Evolutionary conservation across 164 flowering plant species (phyloP).

Genomic region (Chimonanthus praecox): DNA sequence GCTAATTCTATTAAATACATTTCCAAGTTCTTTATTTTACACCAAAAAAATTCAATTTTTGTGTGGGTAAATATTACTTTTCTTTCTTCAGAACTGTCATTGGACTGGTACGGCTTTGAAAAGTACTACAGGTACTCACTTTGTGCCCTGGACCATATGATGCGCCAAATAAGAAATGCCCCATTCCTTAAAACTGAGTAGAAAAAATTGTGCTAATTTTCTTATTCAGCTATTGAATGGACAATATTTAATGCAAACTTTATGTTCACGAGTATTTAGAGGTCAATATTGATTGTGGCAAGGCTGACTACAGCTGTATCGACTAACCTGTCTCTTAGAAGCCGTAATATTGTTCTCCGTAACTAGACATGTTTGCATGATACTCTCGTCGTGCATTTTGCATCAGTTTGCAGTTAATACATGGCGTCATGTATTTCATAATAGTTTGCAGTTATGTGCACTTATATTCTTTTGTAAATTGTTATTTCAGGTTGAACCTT

Average conservation of each 20-base stretch:
- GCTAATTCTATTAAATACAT: not conserved
- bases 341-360: not conserved
- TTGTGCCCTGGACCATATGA: too few relatives aligned
- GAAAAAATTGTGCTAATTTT: not conserved
- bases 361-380: not conserved
- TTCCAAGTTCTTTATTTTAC: not conserved
- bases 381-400: conserved; percentile 2
- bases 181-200: not conserved
- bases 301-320: not conserved
- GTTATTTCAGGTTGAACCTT: conserved; percentile 62
- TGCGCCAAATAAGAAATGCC: not conserved
- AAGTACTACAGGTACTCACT: too few relatives aligned
- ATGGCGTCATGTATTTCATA: not conserved
- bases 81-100: not conserved
- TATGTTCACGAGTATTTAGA: not conserved
- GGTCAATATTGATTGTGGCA: not conserved
- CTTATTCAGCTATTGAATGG: not conserved
- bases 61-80: not conserved
- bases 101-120: not conserved
- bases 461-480: conserved; percentile 5
- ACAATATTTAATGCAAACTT: not conserved
- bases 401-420: not conserved
- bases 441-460: not conserved
- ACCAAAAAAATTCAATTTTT: too few relatives aligned
- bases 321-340: not conserved